A percentile compares a stretch with the other conserved stretches of the same genome.
Conservation (phyloP, 192 early-diverging fungal species). For the Mortierella hygrophila region DNA sequence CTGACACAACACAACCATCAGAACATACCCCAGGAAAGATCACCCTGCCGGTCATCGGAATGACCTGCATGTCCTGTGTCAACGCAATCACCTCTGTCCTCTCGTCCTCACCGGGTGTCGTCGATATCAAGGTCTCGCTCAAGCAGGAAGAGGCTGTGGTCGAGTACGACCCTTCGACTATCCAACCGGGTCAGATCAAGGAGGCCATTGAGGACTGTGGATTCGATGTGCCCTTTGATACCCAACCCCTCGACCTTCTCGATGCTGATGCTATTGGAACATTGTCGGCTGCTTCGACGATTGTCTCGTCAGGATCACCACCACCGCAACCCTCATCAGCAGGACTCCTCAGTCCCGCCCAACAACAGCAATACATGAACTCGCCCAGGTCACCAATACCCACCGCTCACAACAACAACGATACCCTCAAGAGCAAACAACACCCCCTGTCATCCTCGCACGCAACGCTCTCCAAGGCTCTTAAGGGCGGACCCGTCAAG, state of each 20-base stretch:
- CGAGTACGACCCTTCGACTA: slow-evolving; percentile 58
- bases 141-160: slow-evolving; percentile 66
- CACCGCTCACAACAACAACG: not conserved
- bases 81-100: slow-evolving; percentile 68
- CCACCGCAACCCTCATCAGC: not conserved
- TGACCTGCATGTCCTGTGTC: slow-evolving; percentile 90
- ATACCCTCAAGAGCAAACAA: not conserved
- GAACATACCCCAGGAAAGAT: slow-evolving; percentile 22
- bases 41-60: slow-evolving; percentile 58
- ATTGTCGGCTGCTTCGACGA: not conserved
- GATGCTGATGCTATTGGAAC: not conserved
- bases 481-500: slow-evolving; percentile 14
- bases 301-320: not conserved
- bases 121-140: slow-evolving; percentile 68
- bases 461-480: slow-evolving; percentile 29
- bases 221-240: slow-evolving; percentile 68
- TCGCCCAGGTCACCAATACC: slow-evolving; percentile 25
- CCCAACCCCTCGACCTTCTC: slow-evolving; percentile 9
- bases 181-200: slow-evolving; percentile 58
- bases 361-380: not conserved
- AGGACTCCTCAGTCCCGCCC: not conserved
- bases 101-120: slow-evolving; percentile 61
- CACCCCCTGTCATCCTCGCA: slow-evolving; percentile 9
- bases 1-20: not conserved
- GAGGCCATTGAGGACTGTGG: slow-evolving; percentile 77